Conservation (phyloP, 805 yeast species). For the Allodekkera sacchari region DNA sequence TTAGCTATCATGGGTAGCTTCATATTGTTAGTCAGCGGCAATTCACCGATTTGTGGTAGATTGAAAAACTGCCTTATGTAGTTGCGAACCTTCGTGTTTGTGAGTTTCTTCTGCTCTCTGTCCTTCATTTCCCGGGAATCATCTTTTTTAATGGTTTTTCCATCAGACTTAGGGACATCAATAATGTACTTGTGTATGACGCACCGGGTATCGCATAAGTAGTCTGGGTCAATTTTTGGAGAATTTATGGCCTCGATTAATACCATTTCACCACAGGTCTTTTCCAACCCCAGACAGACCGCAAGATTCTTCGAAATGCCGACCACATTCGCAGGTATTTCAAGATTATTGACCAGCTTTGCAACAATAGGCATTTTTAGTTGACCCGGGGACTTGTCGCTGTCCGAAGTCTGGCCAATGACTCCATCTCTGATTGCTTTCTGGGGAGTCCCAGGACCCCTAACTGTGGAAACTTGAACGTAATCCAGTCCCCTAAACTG, state of each 20-base stretch:
- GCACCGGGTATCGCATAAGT: neutral
- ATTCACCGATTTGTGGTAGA: neutral
- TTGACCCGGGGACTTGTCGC: neutral
- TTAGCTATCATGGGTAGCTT: slow-evolving; percentile 44
- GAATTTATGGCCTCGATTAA: slow-evolving; percentile 30
- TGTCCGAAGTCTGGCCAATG: slow-evolving; percentile 6
- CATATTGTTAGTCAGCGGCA: slow-evolving; percentile 39
- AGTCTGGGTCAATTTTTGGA: neutral
- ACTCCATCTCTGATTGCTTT: slow-evolving; percentile 9
- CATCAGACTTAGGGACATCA: slow-evolving; percentile 18
- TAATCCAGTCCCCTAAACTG: slow-evolving; percentile 32
- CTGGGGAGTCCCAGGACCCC: slow-evolving; percentile 39
- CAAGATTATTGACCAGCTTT: slow-evolving; percentile 31
- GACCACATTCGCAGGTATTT: slow-evolving; percentile 30
- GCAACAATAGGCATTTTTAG: slow-evolving; percentile 9
- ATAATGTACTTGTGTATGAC: slow-evolving; percentile 47
- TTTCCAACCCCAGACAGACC: slow-evolving; percentile 44
- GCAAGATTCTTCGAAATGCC: slow-evolving; percentile 49
- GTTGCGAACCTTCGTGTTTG: neutral
- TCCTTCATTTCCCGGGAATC: slow-evolving; percentile 16
- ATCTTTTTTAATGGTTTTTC: slow-evolving; percentile 12
- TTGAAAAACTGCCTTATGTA: neutral
- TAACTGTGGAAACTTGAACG: slow-evolving; percentile 42
- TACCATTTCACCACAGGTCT: slow-evolving; percentile 44
- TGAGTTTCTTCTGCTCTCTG: slow-evolving; percentile 14